Evolutionary conservation across 805 yeast genomes (phyloP), one percentile per base, ranked within the genome.

Genomic region (Candida ortonii): DNA sequence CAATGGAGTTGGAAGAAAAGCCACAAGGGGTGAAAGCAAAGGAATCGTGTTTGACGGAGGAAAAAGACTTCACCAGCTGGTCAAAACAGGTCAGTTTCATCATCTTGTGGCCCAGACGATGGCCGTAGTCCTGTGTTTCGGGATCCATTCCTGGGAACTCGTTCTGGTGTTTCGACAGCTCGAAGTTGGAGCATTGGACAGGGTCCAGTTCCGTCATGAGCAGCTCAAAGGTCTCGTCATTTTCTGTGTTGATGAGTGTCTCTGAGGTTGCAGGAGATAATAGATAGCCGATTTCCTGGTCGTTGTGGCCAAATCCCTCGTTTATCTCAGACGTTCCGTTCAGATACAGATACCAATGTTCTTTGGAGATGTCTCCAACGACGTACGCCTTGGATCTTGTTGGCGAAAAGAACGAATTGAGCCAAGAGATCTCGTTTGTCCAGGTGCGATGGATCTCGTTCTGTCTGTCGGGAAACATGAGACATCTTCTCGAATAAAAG

Each of bases 11-110:
- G 28, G 96, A 85, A 2, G 96, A 86, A 54, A 78, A 90, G 6
- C 98, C 98, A 59, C 97, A 90, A 2, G 98, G 98, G 4, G 84
- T 67, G 59, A 90, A 90, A 18, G 93, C 80, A 62, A 87, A 90
- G 7, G 96, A 84, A 63, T 90, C 97, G 50, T 81, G 87, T 36
- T 76, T 57, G 10, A 37, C 30, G 8, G 25, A 17, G 13, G 36
- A 23, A 19, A 24, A 16, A 3, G 31, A 32, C 14, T 15, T 29
- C 8, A 64, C 48, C 16, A 90, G 56, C 27, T 69, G 59, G 59
- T 84, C 83, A 44, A 90, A 70, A 3, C 78, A 73, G 5, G 88
- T 70, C 25, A 61, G 53, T 27, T 64, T 59, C 63, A 95, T 78
- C 56, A 87, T 84, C 30, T 76, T 70, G 17, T 68, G 57, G 5